These are phyloP conservation scores for Iris macrosiphon DNA, from an alignment of 106 monocot species.

Conservation along the genomic window DNA sequence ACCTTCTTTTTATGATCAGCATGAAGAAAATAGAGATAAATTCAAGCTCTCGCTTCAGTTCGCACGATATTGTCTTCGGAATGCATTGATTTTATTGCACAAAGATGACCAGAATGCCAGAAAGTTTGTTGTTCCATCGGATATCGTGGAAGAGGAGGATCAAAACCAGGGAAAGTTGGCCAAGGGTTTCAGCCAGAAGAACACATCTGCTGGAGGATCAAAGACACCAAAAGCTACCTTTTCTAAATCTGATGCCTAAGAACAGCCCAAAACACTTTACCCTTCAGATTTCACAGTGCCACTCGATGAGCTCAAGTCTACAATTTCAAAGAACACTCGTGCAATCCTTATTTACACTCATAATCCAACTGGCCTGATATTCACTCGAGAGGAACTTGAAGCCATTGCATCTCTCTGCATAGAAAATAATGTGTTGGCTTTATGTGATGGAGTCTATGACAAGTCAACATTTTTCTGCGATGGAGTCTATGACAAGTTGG, in stretches of 20 bases:
- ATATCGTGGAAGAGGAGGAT: conserved; percentile 12
- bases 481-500: conserved; percentile 88
- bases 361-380: conserved; percentile 90
- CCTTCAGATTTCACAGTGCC: conserved; percentile 80
- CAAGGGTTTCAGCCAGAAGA: conserved; percentile 23
- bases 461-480: no score
- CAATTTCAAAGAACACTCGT: conserved; percentile 48
- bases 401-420: conserved; percentile 59
- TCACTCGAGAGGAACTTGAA: conserved; percentile 64
- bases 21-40: conserved; percentile 19
- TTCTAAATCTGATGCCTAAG: conserved; percentile 77
- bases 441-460: no score
- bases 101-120: conserved; percentile 21
- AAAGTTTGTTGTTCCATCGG: conserved; percentile 9
- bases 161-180: conserved; percentile 8
- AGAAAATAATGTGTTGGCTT: conserved; percentile 63
- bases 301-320: conserved; percentile 49
- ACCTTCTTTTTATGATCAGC: no score
- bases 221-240: conserved; percentile 51
- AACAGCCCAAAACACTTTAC: conserved; percentile 55
- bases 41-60: conserved; percentile 57
- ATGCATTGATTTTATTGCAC: conserved; percentile 56
- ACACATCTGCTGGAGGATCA: conserved; percentile 12
- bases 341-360: conserved; percentile 82
- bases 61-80: conserved; percentile 61